These are phyloP conservation scores for Narthecium ossifragum DNA, from an alignment of 106 monocot species.

Conservation along the genomic window DNA sequence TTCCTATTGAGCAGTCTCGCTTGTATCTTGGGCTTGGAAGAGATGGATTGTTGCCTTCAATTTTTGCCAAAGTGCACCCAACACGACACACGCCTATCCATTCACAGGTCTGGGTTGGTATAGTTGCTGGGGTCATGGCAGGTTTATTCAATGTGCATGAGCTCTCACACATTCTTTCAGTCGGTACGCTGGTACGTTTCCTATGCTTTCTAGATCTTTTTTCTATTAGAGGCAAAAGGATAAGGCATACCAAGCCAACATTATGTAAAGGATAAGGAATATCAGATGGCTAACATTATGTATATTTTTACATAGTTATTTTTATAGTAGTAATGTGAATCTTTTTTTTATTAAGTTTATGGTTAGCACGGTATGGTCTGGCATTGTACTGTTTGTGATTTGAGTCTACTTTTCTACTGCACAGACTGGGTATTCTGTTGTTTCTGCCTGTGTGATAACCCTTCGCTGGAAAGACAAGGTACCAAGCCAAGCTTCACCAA, in stretches of 20 bases:
- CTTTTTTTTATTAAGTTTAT: too few relatives aligned
- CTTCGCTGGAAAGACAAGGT: constrained; percentile 75
- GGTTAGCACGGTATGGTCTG: too few relatives aligned
- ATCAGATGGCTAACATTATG: too few relatives aligned
- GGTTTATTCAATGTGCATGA: constrained; percentile 79
- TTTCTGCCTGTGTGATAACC: constrained; percentile 85
- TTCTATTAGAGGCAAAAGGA: too few relatives aligned
- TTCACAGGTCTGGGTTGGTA: constrained; percentile 92
- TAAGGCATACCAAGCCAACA: too few relatives aligned
- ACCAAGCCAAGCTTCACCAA: constrained; percentile 22
- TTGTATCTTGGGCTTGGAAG: constrained; percentile 96
- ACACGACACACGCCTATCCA: constrained; percentile 77
- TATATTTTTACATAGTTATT: too few relatives aligned
- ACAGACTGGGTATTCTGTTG: constrained; percentile 99
- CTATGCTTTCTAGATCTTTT: too few relatives aligned
- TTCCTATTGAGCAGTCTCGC: constrained; percentile 55
- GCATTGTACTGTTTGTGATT: too few relatives aligned
- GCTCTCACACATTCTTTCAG: constrained; percentile 97
- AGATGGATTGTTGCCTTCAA: constrained; percentile 80
- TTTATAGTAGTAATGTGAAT: too few relatives aligned
- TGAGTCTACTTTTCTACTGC: constrained; percentile 3
- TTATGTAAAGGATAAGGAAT: too few relatives aligned
- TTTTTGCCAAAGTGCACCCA: constrained; percentile 87
- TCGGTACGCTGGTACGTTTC: constrained; percentile 77
- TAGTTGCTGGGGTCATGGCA: constrained; percentile 74